Evolutionary conservation across 1,139 yeast genomes (phyloP).

Genomic region (Lodderomyces jiufengensis): DNA sequence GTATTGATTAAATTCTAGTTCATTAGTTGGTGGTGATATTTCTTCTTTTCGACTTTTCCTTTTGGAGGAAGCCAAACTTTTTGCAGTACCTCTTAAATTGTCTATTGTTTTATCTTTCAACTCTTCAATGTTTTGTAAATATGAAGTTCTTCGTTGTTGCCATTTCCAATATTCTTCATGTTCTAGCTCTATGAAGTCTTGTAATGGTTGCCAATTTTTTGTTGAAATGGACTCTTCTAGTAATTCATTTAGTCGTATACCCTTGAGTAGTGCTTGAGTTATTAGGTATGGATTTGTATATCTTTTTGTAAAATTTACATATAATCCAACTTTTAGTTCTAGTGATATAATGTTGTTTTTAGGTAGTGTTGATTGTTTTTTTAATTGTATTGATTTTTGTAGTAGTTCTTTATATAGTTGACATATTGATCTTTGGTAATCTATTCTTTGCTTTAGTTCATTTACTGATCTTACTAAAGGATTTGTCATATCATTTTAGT

Average conservation of each 20-base stretch:
- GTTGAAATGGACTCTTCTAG: conserved; percentile 1
- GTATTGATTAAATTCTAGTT: conserved; percentile 8
- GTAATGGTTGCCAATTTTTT: conserved; percentile 4
- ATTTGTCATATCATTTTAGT: conserved; percentile 2
- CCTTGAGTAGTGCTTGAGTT: conserved; percentile 8
- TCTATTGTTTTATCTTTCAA: conserved; percentile 4
- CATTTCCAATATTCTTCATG: conserved; percentile 3
- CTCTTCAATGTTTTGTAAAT: conserved; percentile 5
- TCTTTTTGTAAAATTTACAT: conserved; percentile 12
- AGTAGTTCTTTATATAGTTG: conserved; percentile 20
- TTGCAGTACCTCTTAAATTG: conserved; percentile 9
- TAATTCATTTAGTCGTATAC: conserved; percentile 11
- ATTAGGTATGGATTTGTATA: conserved; percentile 3
- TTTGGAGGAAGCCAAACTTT: conserved; percentile 1
- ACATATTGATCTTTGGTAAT: conserved; percentile 9
- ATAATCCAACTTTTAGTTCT: conserved; percentile 3
- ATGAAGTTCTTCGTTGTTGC: conserved; percentile 7
- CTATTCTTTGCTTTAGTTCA: conserved; percentile 2
- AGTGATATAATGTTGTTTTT: neutral
- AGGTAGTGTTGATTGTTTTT: neutral
- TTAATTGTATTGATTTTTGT: conserved; percentile 15
- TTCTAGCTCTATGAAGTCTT: conserved; percentile 1
- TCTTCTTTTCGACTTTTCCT: neutral
- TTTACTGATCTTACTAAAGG: conserved; percentile 1
- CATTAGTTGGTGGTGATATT: neutral